Evolutionary conservation across 2,329 filamentous ascomycete species (phyloP), one percentile per base, ranked within the genome.

Genomic region (Gaeumannomyces sp.): DNA sequence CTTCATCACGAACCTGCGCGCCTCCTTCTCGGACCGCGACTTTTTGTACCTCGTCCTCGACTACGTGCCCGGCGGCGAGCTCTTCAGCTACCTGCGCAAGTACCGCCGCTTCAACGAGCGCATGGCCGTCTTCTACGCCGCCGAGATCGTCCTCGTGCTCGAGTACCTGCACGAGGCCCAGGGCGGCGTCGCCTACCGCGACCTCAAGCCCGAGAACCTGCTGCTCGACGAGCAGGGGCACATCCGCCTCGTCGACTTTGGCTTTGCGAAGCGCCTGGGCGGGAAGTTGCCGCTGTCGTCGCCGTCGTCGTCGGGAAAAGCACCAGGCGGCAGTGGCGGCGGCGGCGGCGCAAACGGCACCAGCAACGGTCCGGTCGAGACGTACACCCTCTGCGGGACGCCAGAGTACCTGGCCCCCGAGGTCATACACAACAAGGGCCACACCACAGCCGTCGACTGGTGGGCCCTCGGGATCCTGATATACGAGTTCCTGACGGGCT

Each of bases 401-500:
- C 91, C 91, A 60, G 91, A 94, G 73, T 94, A 94, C 74, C 85
- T 94, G 60, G 91, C 91, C 2, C 91, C 91, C 6, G 91, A 94
- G 77, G 91, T 94, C 58, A 93, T 94, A 70, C 86, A 92, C 69
- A 93, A 92, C 74, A 92, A 91, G 73, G 91, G 89, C 16, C 87
- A 89, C 72, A 88, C 85, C 3, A 87, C 85, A 2, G 90, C 91
- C 19, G 91, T 94, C 50, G 91, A 94, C 79, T 94, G 91, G 91
- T 94, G 91, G 91, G 91, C 91, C 0, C 81, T 95, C 69, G 91
- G 91, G 31, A 93, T 94, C 69, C 77, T 95, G 65, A 88, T 94
- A 66, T 94, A 92, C 75, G 91, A 95, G 73, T 94, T 94, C 73
- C 78, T 94, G 61, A 92, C 91, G 13, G 91, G 91, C 33, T 93